Percentiles rank a stretch among this genome's conserved stretches.
These are phyloP conservation scores for Nemania abortiva DNA, from an alignment of 2,329 filamentous ascomycete genomes.

Conservation along the genomic window DNA sequence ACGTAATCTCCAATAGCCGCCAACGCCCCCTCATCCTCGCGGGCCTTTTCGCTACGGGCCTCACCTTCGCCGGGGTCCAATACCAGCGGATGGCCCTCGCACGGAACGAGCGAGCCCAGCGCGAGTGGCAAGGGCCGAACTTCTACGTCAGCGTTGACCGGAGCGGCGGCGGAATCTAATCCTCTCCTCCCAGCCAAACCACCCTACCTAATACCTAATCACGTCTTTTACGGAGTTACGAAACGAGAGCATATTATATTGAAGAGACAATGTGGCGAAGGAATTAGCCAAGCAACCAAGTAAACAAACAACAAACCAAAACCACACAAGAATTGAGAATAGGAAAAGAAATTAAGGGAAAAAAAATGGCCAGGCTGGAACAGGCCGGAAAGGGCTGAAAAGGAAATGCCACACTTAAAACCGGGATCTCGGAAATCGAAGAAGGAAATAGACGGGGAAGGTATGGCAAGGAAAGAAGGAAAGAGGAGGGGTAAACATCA, in stretches of 20 bases:
- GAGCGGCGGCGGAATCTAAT: slow-evolving; percentile 57
- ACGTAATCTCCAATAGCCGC: background rate
- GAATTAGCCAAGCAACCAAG: background rate
- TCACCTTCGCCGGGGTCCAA: slow-evolving; percentile 48
- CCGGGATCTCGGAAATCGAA: background rate
- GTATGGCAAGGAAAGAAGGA: background rate
- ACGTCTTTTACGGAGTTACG: background rate
- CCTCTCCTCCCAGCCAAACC: background rate
- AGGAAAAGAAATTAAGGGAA: background rate
- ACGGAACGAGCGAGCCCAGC: slow-evolving; percentile 49
- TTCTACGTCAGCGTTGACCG: slow-evolving; percentile 65
- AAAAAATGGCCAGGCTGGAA: no score
- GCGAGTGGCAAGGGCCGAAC: slow-evolving; percentile 51
- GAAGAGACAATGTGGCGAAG: background rate
- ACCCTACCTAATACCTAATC: background rate
- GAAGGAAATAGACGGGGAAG: background rate
- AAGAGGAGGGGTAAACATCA: background rate
- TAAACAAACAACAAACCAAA: background rate
- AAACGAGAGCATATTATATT: background rate
- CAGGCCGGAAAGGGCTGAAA: background rate
- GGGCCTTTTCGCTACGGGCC: slow-evolving; percentile 50
- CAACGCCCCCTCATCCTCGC: slow-evolving; percentile 31
- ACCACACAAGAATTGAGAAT: background rate
- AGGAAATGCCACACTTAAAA: background rate
- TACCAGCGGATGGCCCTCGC: slow-evolving; percentile 41